phyloP scores from a whole-genome alignment of 2,329 filamentous ascomycete species.

The Colletotrichum chrysophilum region DNA sequence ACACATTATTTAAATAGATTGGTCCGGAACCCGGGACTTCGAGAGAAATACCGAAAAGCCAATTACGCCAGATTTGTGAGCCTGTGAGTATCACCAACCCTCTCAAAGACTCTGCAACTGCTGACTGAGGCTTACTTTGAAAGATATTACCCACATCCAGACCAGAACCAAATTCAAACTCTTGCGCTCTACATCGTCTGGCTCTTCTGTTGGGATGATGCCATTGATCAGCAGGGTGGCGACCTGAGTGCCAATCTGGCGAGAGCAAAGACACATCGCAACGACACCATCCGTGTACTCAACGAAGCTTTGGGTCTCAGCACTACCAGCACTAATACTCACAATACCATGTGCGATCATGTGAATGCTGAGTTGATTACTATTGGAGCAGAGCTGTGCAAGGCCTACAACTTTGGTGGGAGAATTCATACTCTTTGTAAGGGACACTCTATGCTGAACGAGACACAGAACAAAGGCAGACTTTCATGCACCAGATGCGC shows the following conservation, averaged over 20 bases:
- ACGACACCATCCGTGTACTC: conserved; percentile 25
- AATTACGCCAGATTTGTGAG: conserved; percentile 15
- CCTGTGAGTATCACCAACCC: background rate
- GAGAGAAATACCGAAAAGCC: conserved; percentile 4
- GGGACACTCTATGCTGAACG: background rate
- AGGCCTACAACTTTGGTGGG: background rate
- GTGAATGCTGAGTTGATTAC: conserved; percentile 29
- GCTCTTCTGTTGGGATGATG: conserved; percentile 39
- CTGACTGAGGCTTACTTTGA: background rate
- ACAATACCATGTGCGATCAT: conserved; percentile 11
- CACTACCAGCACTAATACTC: background rate
- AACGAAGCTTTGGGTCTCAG: conserved; percentile 23
- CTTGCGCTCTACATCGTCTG: conserved; percentile 31
- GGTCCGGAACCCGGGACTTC: background rate
- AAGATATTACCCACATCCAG: conserved; percentile 28
- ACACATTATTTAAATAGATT: background rate
- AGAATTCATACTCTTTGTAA: background rate
- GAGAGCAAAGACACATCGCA: conserved; percentile 29
- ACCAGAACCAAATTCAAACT: conserved; percentile 20
- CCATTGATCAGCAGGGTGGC: conserved; percentile 32
- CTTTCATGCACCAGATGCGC: conserved; percentile 23
- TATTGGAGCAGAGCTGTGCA: conserved; percentile 24
- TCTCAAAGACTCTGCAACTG: background rate
- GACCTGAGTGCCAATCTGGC: conserved; percentile 30
- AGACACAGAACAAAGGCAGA: conserved; percentile 1